phyloP scores from a whole-genome alignment of 2,329 filamentous ascomycete species.

The Elsinoe batatas region DNA sequence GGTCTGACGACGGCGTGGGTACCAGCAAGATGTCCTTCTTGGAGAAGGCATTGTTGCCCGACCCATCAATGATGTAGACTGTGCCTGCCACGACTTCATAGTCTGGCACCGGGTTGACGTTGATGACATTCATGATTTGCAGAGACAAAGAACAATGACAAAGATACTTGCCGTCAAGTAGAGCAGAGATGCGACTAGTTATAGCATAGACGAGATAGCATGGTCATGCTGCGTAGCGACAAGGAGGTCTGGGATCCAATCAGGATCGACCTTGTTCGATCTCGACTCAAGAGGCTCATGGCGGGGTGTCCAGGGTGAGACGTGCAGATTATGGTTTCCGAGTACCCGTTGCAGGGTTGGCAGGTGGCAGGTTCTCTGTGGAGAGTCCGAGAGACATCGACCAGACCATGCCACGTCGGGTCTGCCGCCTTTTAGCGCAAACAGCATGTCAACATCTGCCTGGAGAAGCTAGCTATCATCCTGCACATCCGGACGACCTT shows the following conservation, averaged over 20 bases:
- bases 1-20: conserved; percentile 15
- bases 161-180: not conserved
- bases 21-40: conserved; percentile 16
- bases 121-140: conserved; percentile 8
- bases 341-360: not conserved
- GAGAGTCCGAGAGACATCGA: not conserved
- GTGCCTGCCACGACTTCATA: conserved; percentile 15
- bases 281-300: not conserved
- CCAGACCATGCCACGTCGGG: not conserved
- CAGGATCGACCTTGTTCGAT: not conserved
- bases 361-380: not conserved
- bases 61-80: conserved; percentile 14
- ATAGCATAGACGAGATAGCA: conserved; percentile 11
- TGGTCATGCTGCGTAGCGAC: too few species aligned
- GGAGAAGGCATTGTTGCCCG: conserved; percentile 3
- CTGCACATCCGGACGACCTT: not conserved
- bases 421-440: conserved; percentile 1
- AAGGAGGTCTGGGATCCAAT: not conserved
- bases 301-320: not conserved
- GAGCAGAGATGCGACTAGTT: not conserved
- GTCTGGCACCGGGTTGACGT: conserved; percentile 8
- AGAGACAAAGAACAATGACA: not conserved
- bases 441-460: not conserved
- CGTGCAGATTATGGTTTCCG: not conserved
- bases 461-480: not conserved